Conservation (phyloP, 768 basidiomycete genomes). For the Panaeolus cyanescens region DNA sequence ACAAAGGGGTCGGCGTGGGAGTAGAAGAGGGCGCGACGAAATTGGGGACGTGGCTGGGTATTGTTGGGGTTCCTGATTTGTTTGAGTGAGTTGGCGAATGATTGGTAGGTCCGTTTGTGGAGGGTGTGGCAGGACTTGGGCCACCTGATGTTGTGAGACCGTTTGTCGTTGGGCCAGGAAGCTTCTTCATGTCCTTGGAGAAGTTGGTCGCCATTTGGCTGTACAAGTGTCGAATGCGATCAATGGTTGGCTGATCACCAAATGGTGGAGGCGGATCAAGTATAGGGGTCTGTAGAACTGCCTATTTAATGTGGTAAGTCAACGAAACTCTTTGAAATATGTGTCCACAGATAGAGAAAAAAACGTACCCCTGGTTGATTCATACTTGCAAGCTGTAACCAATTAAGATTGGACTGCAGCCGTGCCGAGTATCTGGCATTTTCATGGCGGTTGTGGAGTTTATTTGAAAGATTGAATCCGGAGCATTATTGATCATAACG, state of each 20-base stretch:
- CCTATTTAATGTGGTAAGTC: conserved; percentile 25
- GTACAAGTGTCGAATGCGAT: conserved; percentile 70
- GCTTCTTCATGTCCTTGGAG: conserved; percentile 58
- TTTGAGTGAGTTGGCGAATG: background rate
- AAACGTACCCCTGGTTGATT: conserved; percentile 47
- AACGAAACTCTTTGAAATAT: background rate
- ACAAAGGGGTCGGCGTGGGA: conserved; percentile 9
- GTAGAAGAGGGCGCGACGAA: background rate
- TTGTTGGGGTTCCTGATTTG: background rate
- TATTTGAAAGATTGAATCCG: background rate
- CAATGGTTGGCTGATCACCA: conserved; percentile 44
- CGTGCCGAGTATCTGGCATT: conserved; percentile 55
- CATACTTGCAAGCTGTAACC: conserved; percentile 64
- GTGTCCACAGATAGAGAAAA: background rate
- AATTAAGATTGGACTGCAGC: conserved; percentile 78
- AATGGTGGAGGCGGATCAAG: conserved; percentile 57
- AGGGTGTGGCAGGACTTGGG: conserved; percentile 6
- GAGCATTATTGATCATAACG: background rate
- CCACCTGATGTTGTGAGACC: conserved; percentile 6
- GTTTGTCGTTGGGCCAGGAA: conserved; percentile 27
- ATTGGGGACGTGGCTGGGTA: background rate
- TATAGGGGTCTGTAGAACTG: conserved; percentile 46
- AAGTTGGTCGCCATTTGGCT: conserved; percentile 61
- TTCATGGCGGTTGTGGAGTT: background rate
- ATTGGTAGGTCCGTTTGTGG: background rate